phyloP scores from a whole-genome alignment of 2,329 filamentous ascomycete genomes.

The Fusarium torulosum region DNA sequence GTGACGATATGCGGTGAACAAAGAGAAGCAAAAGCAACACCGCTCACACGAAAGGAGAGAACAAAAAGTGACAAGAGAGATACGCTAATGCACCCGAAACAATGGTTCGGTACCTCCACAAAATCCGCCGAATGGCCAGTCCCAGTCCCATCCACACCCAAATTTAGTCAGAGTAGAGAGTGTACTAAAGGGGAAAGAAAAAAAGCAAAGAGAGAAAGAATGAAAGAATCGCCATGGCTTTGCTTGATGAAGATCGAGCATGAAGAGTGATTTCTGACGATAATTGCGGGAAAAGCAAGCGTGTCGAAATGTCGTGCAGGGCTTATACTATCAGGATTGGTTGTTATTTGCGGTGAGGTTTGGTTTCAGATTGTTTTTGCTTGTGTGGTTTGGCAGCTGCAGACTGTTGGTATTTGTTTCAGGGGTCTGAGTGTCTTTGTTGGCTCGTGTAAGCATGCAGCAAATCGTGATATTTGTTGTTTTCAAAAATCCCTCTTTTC shows the following conservation, averaged over 20 bases:
- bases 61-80: background rate
- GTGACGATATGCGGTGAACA: conserved; percentile 21
- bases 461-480: background rate
- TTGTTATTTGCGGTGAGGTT: background rate
- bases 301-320: conserved; percentile 7
- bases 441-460: background rate
- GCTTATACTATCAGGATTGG: background rate
- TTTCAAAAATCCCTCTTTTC: background rate
- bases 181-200: background rate
- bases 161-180: background rate
- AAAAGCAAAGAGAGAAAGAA: background rate
- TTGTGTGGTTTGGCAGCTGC: background rate
- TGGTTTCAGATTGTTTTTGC: conserved; percentile 2
- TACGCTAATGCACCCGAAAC: conserved; percentile 42
- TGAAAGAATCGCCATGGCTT: background rate
- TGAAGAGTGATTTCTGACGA: conserved; percentile 10
- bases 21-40: background rate
- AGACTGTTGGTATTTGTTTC: background rate
- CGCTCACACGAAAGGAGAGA: background rate
- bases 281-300: conserved; percentile 27
- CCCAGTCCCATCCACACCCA: conserved; percentile 1
- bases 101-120: conserved; percentile 36
- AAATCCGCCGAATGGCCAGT: conserved; percentile 21
- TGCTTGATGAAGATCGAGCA: background rate
- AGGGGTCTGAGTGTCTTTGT: background rate